phyloP scores from a whole-genome alignment of 2,329 filamentous ascomycete species.

The Talaromyces sp. region DNA sequence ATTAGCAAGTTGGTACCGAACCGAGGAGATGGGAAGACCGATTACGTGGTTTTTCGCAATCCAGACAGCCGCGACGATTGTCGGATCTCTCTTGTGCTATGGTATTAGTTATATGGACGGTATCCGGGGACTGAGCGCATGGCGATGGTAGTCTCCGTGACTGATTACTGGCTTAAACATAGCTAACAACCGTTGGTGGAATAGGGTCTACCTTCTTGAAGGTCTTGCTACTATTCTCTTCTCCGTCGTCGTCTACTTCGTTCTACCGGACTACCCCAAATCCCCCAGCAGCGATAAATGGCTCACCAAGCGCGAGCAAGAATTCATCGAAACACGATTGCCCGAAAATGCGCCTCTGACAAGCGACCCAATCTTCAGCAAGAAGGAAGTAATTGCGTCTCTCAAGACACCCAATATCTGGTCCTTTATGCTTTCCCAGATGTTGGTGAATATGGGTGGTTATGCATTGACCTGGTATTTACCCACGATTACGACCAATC shows the following conservation, averaged over 20 bases:
- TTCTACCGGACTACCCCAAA: constrained; percentile 47
- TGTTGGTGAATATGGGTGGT: constrained; percentile 41
- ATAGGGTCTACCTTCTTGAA: constrained; percentile 43
- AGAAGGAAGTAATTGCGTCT: constrained; percentile 34
- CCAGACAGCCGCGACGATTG: constrained; percentile 34
- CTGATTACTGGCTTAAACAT: background rate
- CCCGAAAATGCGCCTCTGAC: constrained; percentile 40
- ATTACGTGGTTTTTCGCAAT: constrained; percentile 46
- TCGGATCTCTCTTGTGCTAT: constrained; percentile 33
- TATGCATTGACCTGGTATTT: constrained; percentile 44
- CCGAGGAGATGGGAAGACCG: constrained; percentile 41
- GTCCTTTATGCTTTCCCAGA: constrained; percentile 37
- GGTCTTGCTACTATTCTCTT: constrained; percentile 44
- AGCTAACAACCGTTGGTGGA: background rate
- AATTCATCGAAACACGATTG: constrained; percentile 39
- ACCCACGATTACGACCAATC: constrained; percentile 41
- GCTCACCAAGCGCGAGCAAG: constrained; percentile 40
- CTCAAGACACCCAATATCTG: constrained; percentile 36
- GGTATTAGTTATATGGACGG: constrained; percentile 24
- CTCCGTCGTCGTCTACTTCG: constrained; percentile 35
- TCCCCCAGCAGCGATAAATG: constrained; percentile 35
- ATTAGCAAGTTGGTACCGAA: constrained; percentile 44
- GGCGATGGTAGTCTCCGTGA: constrained; percentile 20
- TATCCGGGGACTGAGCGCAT: constrained; percentile 22
- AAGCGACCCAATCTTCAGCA: constrained; percentile 35